Percentiles rank a stretch among this genome's conserved stretches.
Conservation (phyloP, 2,329 filamentous ascomycete genomes). For the Colletotrichum higginsianum region DNA sequence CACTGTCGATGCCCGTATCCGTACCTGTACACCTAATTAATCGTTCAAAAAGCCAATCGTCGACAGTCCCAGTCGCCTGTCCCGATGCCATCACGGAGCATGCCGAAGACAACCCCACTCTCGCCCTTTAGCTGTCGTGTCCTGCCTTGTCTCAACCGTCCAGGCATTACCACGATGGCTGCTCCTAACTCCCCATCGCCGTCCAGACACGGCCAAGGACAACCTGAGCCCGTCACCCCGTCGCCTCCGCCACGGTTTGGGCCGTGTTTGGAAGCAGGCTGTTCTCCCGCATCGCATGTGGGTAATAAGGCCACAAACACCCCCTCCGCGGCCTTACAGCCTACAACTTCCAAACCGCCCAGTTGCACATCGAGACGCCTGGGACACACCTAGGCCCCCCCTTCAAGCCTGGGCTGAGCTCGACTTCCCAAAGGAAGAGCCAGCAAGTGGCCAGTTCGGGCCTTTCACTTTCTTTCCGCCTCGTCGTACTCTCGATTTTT, state of each 20-base stretch:
- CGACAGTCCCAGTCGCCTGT: not conserved
- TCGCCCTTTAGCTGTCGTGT: not conserved
- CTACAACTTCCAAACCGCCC: slow-evolving; percentile 33
- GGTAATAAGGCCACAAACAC: slow-evolving; percentile 39
- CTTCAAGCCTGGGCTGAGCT: not conserved
- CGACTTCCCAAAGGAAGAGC: not conserved
- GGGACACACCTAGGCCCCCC: no score
- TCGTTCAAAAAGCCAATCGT: slow-evolving; percentile 22
- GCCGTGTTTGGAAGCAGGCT: slow-evolving; percentile 41
- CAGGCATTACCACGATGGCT: no score
- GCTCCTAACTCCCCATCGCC: not conserved
- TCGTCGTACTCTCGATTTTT: not conserved
- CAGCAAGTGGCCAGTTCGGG: slow-evolving; percentile 1
- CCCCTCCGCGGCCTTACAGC: slow-evolving; percentile 26
- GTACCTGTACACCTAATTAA: slow-evolving; percentile 13
- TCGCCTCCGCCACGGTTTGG: slow-evolving; percentile 34
- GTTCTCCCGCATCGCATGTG: slow-evolving; percentile 27
- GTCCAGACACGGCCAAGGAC: not conserved
- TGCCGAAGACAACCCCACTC: slow-evolving; percentile 1
- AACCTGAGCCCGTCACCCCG: slow-evolving; percentile 6
- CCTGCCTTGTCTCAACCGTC: not conserved
- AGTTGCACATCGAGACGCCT: slow-evolving; percentile 36
- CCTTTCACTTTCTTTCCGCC: slow-evolving; percentile 10
- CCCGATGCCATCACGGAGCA: slow-evolving; percentile 6
- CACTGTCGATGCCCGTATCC: not conserved